These are phyloP conservation scores for Ceratobasidium papillatum DNA, from an alignment of 1,284 basidiomycete species.

Conservation along the genomic window DNA sequence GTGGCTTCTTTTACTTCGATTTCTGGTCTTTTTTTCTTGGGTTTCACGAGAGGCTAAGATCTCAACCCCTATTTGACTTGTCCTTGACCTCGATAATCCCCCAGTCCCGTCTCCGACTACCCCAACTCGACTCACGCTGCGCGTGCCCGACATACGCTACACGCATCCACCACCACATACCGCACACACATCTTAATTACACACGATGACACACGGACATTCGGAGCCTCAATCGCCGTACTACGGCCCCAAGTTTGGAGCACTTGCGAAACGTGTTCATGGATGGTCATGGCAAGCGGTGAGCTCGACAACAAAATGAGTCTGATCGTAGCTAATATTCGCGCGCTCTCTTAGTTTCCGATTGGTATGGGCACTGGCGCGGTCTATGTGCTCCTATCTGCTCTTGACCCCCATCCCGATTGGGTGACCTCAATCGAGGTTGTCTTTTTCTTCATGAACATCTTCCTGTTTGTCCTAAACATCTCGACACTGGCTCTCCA, in stretches of 20 bases:
- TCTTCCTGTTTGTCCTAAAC: constrained; percentile 39
- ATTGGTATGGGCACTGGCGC: constrained; percentile 42
- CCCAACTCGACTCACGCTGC: constrained; percentile 39
- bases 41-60: constrained; percentile 14
- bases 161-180: constrained; percentile 26
- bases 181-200: constrained; percentile 4
- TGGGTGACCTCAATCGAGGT: constrained; percentile 43
- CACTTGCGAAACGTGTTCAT: constrained; percentile 36
- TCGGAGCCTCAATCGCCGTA: constrained; percentile 28
- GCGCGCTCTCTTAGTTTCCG: constrained; percentile 23
- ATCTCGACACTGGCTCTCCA: constrained; percentile 34
- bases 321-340: not conserved
- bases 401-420: constrained; percentile 28
- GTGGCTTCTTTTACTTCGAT: constrained; percentile 16
- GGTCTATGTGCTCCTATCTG: constrained; percentile 40
- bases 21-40: constrained; percentile 33
- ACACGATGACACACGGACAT: constrained; percentile 39
- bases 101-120: not conserved
- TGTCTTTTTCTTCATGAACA: constrained; percentile 42
- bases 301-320: not conserved
- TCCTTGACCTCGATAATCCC: not conserved
- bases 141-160: constrained; percentile 36
- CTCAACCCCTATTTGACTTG: constrained; percentile 9
- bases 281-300: constrained; percentile 40
- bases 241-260: constrained; percentile 31